Percentiles rank a stretch among this genome's conserved stretches.
Conservation (phyloP, 2,329 filamentous ascomycete species). For the Aspergillus sp. region DNA sequence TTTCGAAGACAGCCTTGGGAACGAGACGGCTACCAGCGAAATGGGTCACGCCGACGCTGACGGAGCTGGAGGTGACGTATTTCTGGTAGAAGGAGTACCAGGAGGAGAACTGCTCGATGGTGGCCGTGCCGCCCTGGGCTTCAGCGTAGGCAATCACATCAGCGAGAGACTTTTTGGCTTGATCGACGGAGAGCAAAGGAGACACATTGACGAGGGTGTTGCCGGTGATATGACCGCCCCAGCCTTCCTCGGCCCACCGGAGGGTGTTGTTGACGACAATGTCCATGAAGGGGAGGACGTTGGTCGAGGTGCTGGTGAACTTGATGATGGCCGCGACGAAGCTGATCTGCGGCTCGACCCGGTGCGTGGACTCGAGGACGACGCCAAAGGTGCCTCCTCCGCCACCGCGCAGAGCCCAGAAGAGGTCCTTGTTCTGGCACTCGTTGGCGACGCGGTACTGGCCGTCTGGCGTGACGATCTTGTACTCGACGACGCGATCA, state of each 20-base stretch:
- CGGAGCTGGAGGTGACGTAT: slow-evolving; percentile 11
- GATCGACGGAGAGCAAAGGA: slow-evolving; percentile 6
- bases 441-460: slow-evolving; percentile 10
- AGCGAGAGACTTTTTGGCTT: slow-evolving; percentile 10
- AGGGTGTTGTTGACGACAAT: slow-evolving; percentile 16
- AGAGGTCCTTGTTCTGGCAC: slow-evolving; percentile 15
- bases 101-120: slow-evolving; percentile 11
- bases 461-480: slow-evolving; percentile 18
- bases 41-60: slow-evolving; percentile 11
- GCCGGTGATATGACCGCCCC: slow-evolving; percentile 17
- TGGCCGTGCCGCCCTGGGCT: slow-evolving; percentile 8
- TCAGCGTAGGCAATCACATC: slow-evolving; percentile 7
- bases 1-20: slow-evolving; percentile 11
- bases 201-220: slow-evolving; percentile 13
- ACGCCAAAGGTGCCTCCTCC: slow-evolving; percentile 16
- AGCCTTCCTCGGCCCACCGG: slow-evolving; percentile 15
- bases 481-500: slow-evolving; percentile 24
- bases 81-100: slow-evolving; percentile 14
- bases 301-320: slow-evolving; percentile 10
- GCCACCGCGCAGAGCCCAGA: slow-evolving; percentile 15
- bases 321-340: slow-evolving; percentile 10
- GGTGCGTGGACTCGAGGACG: slow-evolving; percentile 10
- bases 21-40: slow-evolving; percentile 15
- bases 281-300: slow-evolving; percentile 15
- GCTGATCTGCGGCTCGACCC: slow-evolving; percentile 6